A percentile compares a stretch with the other conserved stretches of the same genome.
Evolutionary conservation across 2,329 filamentous ascomycete species (phyloP).

Genomic region (Eurotiales sp.): DNA sequence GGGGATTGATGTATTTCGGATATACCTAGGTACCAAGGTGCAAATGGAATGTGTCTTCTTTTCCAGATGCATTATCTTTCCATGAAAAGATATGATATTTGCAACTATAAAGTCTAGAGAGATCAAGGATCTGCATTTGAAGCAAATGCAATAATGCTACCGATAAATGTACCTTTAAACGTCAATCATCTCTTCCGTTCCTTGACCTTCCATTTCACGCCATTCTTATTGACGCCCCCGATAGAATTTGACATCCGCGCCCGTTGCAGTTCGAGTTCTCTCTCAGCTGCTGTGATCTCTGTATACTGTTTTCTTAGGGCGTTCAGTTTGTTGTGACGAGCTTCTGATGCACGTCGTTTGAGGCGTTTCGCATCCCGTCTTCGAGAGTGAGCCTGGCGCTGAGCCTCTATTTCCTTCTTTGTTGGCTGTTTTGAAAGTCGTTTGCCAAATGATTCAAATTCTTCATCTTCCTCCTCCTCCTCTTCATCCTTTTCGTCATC

Average conservation of each 20-base stretch:
- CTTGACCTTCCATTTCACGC: constrained; percentile 61
- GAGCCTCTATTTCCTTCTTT: constrained; percentile 42
- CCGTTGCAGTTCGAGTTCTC: constrained; percentile 56
- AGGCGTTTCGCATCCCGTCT: constrained; percentile 41
- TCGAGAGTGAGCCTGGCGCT: constrained; percentile 37
- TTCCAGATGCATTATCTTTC: no score
- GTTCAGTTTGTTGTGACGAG: constrained; percentile 48
- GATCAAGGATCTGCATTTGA: no score
- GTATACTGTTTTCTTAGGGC: constrained; percentile 52
- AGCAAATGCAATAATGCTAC: no score
- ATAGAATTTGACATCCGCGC: constrained; percentile 59
- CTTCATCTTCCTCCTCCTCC: constrained; percentile 21
- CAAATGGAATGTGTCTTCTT: no score
- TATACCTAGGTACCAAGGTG: neutral
- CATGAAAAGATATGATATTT: neutral
- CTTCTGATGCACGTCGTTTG: constrained; percentile 48
- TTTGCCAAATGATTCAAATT: constrained; percentile 20
- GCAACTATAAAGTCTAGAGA: neutral
- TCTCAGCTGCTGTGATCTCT: constrained; percentile 53
- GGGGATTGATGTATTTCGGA: neutral
- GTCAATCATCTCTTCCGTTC: constrained; percentile 54
- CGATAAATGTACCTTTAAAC: no score
- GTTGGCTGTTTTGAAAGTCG: constrained; percentile 22
- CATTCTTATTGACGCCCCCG: constrained; percentile 61
- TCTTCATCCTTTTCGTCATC: constrained; percentile 21